Percentiles rank a stretch among this genome's conserved stretches.
Conservation (phyloP, 345 rosid species). For the Arabidopsis arenosa region DNA sequence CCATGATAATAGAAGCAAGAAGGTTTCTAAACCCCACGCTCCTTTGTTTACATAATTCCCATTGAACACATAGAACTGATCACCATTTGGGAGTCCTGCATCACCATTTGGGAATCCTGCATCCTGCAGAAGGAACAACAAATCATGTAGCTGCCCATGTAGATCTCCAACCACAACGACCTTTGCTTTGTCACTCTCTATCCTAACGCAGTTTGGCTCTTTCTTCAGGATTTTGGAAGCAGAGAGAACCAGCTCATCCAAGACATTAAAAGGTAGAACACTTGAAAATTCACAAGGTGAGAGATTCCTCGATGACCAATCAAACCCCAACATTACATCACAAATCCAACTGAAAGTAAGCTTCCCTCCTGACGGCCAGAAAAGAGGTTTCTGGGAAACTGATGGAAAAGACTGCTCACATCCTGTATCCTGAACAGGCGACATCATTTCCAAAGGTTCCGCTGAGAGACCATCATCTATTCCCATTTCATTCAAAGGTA, state of each 20-base stretch:
- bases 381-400: constrained; percentile 45
- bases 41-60: constrained; percentile 48
- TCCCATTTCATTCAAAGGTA: constrained; percentile 35
- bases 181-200: constrained; percentile 48
- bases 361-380: constrained; percentile 49
- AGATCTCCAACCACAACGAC: constrained; percentile 49
- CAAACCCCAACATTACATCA: constrained; percentile 49
- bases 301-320: constrained; percentile 49
- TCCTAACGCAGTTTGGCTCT: constrained; percentile 47
- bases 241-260: constrained; percentile 42
- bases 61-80: constrained; percentile 48
- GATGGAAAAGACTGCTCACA: constrained; percentile 40
- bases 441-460: constrained; percentile 37
- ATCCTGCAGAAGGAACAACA: constrained; percentile 46
- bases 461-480: constrained; percentile 32
- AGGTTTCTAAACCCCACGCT: constrained; percentile 50
- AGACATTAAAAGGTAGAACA: constrained; percentile 41
- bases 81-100: constrained; percentile 45
- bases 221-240: constrained; percentile 46
- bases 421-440: constrained; percentile 37
- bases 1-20: constrained; percentile 48
- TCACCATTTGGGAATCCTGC: constrained; percentile 48
- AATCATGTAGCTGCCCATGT: constrained; percentile 50
- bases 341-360: constrained; percentile 51
- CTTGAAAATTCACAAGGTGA: constrained; percentile 45